Evolutionary conservation across 2,329 filamentous ascomycete species (phyloP).

Genomic region (Hysterium pulicare): DNA sequence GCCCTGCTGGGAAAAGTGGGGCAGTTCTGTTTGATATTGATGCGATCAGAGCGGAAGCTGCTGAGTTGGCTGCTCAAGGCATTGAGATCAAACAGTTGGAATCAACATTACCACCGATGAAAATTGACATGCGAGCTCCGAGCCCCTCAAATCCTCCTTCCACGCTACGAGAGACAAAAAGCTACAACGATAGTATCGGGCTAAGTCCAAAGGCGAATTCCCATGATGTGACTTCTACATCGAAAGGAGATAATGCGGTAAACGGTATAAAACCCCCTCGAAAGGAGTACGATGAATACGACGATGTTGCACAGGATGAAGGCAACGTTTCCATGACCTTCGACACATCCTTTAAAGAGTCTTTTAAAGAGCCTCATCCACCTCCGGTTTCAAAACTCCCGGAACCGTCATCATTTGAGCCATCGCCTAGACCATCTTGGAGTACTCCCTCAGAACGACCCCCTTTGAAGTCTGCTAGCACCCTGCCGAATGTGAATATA

Average conservation of each 20-base stretch:
- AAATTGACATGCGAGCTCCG: conserved; percentile 52
- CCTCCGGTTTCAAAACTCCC: conserved; percentile 14
- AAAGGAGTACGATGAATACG: conserved; percentile 31
- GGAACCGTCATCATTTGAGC: conserved; percentile 7
- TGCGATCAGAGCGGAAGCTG: conserved; percentile 68
- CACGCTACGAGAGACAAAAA: conserved; percentile 39
- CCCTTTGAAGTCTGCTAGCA: conserved; percentile 24
- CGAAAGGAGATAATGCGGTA: conserved; percentile 15
- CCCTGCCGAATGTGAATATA: conserved; percentile 21
- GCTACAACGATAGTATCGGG: conserved; percentile 37
- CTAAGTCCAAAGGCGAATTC: conserved; percentile 13
- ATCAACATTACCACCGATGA: conserved; percentile 87
- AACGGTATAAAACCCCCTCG: conserved; percentile 5
- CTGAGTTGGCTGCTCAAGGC: conserved; percentile 72
- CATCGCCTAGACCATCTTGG: conserved; percentile 8
- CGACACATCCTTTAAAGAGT: conserved; percentile 35
- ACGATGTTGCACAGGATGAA: conserved; percentile 31
- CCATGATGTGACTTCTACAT: conserved; percentile 15
- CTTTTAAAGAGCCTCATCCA: too few relatives aligned
- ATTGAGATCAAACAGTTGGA: conserved; percentile 75
- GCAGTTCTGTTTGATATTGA: conserved; percentile 90
- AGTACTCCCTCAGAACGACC: conserved; percentile 19
- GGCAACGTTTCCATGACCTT: conserved; percentile 42
- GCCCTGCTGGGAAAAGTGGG: conserved; percentile 50
- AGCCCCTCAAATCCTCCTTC: conserved; percentile 17